These are phyloP conservation scores for Cryptosporidium andersoni DNA, from an alignment of 169 alveolate genomes.

Conservation along the genomic window DNA sequence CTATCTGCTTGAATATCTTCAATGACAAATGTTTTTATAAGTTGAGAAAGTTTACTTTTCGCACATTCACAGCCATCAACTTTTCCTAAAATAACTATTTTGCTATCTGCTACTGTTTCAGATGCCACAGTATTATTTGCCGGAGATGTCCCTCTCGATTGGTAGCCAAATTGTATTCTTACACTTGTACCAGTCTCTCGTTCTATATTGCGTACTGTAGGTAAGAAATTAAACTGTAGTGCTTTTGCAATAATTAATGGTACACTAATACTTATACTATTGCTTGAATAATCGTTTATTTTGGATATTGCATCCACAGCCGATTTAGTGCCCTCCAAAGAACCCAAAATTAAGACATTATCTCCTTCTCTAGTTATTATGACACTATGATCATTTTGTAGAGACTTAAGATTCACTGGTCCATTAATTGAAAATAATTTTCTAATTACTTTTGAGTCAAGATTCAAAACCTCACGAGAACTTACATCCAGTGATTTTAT, in stretches of 20 bases:
- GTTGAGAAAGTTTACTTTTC: constrained; percentile 10
- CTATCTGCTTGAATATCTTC: constrained; percentile 53
- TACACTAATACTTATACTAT: constrained; percentile 19
- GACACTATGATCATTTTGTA: constrained; percentile 53
- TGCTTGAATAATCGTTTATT: constrained; percentile 41
- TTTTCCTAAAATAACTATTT: constrained; percentile 65
- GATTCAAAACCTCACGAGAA: constrained; percentile 17
- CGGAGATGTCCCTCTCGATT: constrained; percentile 27
- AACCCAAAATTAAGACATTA: constrained; percentile 33
- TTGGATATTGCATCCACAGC: constrained; percentile 32
- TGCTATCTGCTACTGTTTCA: constrained; percentile 59
- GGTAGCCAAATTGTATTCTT: constrained; percentile 47
- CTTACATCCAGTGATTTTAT: constrained; percentile 40
- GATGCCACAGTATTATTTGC: constrained; percentile 10
- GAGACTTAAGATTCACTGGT: constrained; percentile 29
- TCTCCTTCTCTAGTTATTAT: constrained; percentile 35
- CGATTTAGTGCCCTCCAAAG: constrained; percentile 40
- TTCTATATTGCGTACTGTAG: constrained; percentile 60
- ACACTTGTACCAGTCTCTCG: constrained; percentile 60
- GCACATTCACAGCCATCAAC: constrained; percentile 54
- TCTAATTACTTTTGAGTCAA: constrained; percentile 48
- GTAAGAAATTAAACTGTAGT: constrained; percentile 61
- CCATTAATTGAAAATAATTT: constrained; percentile 34
- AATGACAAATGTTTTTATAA: constrained; percentile 40
- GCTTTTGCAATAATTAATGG: constrained; percentile 58